Evolutionary conservation across 495 filamentous ascomycete species (phyloP).

Genomic region (Xylaria telfairii): DNA sequence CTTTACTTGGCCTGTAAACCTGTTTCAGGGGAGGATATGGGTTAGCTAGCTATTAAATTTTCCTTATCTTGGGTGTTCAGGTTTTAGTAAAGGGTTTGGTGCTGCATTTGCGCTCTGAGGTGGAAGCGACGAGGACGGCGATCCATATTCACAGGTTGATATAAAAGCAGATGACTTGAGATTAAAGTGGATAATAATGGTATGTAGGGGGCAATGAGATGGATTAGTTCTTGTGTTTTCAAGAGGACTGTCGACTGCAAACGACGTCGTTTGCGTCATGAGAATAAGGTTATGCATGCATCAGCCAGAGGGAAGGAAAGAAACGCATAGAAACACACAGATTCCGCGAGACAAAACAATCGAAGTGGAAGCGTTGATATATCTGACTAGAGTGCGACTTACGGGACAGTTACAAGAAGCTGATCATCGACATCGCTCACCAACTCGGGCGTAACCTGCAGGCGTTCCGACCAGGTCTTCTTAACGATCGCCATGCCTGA

Average conservation of each 20-base stretch:
- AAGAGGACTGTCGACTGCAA: background rate
- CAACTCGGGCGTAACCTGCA: slow-evolving; percentile 73
- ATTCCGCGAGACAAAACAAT: slow-evolving; percentile 14
- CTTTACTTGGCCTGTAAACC: slow-evolving; percentile 92
- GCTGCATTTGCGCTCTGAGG: background rate
- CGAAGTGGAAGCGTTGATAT: slow-evolving; percentile 6
- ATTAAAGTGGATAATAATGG: background rate
- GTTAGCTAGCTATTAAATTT: slow-evolving; percentile 1
- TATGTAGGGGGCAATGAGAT: background rate
- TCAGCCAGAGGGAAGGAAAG: background rate
- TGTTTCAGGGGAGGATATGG: slow-evolving; percentile 40
- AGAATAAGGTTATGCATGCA: background rate
- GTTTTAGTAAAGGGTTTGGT: background rate
- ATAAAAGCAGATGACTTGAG: background rate
- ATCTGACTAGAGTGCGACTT: slow-evolving; percentile 42
- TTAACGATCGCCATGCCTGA: slow-evolving; percentile 78
- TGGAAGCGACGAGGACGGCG: background rate
- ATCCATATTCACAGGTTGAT: background rate
- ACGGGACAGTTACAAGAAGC: slow-evolving; percentile 91
- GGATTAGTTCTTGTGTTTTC: background rate
- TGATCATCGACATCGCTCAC: slow-evolving; percentile 91
- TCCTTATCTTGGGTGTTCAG: background rate
- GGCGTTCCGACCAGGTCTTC: slow-evolving; percentile 86
- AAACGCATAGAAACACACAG: background rate
- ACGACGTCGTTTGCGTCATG: background rate